Evolutionary conservation across 805 yeast species (phyloP).

Genomic region (Metschnikowia lochheadii): DNA sequence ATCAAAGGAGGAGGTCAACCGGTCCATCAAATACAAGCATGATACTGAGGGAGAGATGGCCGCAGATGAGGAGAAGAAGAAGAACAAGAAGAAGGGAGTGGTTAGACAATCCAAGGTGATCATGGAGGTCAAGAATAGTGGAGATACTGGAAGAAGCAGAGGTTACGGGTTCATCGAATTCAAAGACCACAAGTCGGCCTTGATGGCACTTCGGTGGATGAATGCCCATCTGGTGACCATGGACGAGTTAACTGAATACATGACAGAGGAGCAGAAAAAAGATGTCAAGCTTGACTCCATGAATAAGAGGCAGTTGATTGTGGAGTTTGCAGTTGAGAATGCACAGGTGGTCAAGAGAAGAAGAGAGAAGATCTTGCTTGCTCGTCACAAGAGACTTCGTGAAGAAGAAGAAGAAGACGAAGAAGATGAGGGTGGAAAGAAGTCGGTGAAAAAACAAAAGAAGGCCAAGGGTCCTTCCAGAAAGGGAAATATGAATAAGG

Average conservation of each 20-base stretch:
- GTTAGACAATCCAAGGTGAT: conserved; percentile 92
- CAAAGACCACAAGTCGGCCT: conserved; percentile 86
- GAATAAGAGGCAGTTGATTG: conserved; percentile 73
- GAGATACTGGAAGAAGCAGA: conserved; percentile 84
- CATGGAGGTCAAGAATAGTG: conserved; percentile 86
- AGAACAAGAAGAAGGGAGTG: conserved; percentile 77
- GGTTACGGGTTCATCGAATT: conserved; percentile 96
- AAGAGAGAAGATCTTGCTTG: conserved; percentile 55
- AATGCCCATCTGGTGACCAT: conserved; percentile 83
- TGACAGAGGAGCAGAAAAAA: conserved; percentile 63
- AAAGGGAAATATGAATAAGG: conserved; percentile 45
- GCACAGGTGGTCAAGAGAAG: conserved; percentile 92
- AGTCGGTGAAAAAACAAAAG: conserved; percentile 21
- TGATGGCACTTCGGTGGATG: conserved; percentile 96
- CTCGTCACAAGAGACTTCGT: conserved; percentile 28
- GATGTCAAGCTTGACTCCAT: conserved; percentile 49
- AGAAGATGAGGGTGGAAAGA: conserved; percentile 6
- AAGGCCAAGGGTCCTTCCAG: conserved; percentile 26
- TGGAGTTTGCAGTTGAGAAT: conserved; percentile 93
- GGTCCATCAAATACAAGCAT: conserved; percentile 70
- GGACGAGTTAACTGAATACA: conserved; percentile 68
- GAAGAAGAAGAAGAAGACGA: conserved; percentile 20
- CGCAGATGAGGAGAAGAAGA: conserved; percentile 47
- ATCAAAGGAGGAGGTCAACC: conserved; percentile 78
- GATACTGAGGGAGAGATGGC: conserved; percentile 27